phyloP scores from a whole-genome alignment of 2,329 filamentous ascomycete genomes.

The Cadophora sp. region DNA sequence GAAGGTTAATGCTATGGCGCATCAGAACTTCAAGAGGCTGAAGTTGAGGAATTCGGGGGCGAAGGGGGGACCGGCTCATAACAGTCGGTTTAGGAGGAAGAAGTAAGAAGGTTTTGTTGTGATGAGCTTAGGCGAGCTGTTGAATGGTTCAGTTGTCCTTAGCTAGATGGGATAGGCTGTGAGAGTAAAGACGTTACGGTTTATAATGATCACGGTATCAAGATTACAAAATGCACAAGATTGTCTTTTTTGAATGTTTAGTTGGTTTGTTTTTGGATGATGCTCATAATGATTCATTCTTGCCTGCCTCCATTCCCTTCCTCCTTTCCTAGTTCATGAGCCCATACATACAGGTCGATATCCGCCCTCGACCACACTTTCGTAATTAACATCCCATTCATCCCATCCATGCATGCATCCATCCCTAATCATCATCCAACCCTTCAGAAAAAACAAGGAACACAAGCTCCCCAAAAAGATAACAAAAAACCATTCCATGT shows the following conservation, averaged over 20 bases:
- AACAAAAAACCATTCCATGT: slow-evolving; percentile 17
- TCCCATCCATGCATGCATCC: slow-evolving; percentile 19
- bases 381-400: slow-evolving; percentile 26
- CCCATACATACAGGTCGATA: slow-evolving; percentile 21
- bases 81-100: slow-evolving; percentile 64
- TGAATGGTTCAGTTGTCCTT: no score
- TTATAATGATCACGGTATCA: background rate
- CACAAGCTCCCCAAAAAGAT: slow-evolving; percentile 23
- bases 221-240: background rate
- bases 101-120: slow-evolving; percentile 37
- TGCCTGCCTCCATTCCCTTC: background rate
- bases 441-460: background rate
- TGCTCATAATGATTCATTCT: slow-evolving; percentile 23
- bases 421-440: slow-evolving; percentile 13
- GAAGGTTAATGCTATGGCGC: slow-evolving; percentile 69
- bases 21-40: slow-evolving; percentile 70
- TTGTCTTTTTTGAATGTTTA: slow-evolving; percentile 4
- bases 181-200: background rate
- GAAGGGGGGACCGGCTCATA: slow-evolving; percentile 65
- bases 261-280: slow-evolving; percentile 12
- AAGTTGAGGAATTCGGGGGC: slow-evolving; percentile 67
- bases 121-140: background rate
- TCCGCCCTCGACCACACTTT: slow-evolving; percentile 15
- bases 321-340: slow-evolving; percentile 8
- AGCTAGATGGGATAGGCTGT: background rate